These are phyloP conservation scores for Tetrahymena borealis DNA, from an alignment of 73 alveolate genomes.

Conservation along the genomic window DNA sequence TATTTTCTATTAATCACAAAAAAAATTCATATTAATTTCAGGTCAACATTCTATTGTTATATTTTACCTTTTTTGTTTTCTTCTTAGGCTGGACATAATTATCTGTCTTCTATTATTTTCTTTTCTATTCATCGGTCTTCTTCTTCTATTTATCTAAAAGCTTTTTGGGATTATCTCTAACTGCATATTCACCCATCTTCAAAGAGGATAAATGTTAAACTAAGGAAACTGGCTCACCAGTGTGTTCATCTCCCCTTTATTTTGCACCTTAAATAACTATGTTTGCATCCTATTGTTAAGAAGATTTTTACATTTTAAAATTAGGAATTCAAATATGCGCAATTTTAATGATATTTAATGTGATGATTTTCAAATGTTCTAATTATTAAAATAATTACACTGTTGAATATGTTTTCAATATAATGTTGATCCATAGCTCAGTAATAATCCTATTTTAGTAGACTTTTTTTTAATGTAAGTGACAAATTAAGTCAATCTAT, in stretches of 20 bases:
- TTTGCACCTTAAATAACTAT: slow-evolving; percentile 44
- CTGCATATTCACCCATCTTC: slow-evolving; percentile 84
- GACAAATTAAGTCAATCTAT: background rate
- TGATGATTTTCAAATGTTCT: no score
- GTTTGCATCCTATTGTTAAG: slow-evolving; percentile 6
- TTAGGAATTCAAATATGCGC: no score
- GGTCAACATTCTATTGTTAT: slow-evolving; percentile 75
- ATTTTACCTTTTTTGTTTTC: slow-evolving; percentile 81
- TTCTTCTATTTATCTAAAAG: slow-evolving; percentile 16
- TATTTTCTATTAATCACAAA: background rate
- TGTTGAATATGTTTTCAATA: no score
- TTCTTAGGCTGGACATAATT: slow-evolving; percentile 76
- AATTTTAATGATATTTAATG: no score
- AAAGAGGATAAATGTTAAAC: slow-evolving; percentile 65
- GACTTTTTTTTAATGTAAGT: no score
- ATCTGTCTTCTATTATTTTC: slow-evolving; percentile 46
- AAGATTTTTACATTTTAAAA: no score
- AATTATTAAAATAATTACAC: no score
- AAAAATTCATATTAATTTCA: slow-evolving; percentile 8
- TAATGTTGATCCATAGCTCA: no score
- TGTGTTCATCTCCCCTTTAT: slow-evolving; percentile 59
- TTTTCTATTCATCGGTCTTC: slow-evolving; percentile 18
- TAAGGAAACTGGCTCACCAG: slow-evolving; percentile 95
- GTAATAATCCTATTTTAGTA: no score
- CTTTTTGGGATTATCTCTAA: slow-evolving; percentile 72